Evolutionary conservation across 2,329 filamentous ascomycete species (phyloP), one percentile per base, ranked within the genome.

Genomic region (Colletotrichum sp.): DNA sequence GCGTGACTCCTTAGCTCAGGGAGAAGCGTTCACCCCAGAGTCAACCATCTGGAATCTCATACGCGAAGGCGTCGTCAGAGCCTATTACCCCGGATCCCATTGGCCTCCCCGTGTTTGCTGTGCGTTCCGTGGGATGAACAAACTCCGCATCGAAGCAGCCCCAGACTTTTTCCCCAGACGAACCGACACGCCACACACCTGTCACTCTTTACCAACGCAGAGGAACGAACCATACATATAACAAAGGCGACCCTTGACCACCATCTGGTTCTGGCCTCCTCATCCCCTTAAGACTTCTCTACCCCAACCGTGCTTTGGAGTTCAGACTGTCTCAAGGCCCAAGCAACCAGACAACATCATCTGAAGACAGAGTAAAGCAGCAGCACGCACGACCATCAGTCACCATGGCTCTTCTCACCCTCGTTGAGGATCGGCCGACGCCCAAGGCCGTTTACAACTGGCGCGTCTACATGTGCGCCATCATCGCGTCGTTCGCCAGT

Each of bases 401-500:
- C 75, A 81, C 58, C 60, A 88, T 88, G 87, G 84, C 84, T 76
- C 81, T 91, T 77, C 85, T 91, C 70, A 80, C 86, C 26, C 85
- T 91, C 75, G 87, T 88, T 52, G 90, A 91, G 81, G 90, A 91
- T 79, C 82, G 90, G 84, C 89, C 90, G 43, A 91, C 90, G 83
- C 90, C 90, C 6, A 84, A 85, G 78, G 86, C 85, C 76, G 89
- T 92, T 75, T 92, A 92, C 86, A 91, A 91, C 83, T 92, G 90
- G 90, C 87, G 90, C 55, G 89, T 92, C 73, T 91, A 91, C 79
- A 80, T 83, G 32, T 90, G 87, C 78, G 90, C 90, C 12, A 84
- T 86, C 60, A 84, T 90, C 28, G 89, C 89, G 26, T 91, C 90
- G 4, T 90, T 90, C 73, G 89, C 89, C 34, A 88, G 90, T 48